Evolutionary conservation across 1,139 yeast species (phyloP).

Genomic region (Kodamaea arcana): DNA sequence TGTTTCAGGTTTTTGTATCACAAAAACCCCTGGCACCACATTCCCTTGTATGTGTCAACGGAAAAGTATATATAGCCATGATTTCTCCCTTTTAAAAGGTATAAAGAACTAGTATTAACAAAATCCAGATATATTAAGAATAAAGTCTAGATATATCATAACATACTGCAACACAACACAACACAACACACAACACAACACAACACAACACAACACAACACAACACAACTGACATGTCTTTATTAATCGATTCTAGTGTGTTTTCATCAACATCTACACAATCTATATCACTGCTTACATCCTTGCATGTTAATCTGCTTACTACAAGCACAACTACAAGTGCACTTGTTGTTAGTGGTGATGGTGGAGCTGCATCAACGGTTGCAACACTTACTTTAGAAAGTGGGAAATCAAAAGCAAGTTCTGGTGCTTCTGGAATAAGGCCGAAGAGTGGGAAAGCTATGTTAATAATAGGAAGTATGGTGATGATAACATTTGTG

Average conservation of each 20-base stretch:
- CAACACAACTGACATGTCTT: constrained; percentile 7
- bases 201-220: background rate
- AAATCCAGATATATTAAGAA: no score
- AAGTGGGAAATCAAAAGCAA: background rate
- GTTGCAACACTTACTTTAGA: constrained; percentile 1
- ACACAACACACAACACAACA: background rate
- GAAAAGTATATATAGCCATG: background rate
- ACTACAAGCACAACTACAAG: constrained; percentile 1
- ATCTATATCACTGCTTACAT: constrained; percentile 10
- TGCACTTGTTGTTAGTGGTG: background rate
- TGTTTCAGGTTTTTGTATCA: background rate
- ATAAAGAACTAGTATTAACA: background rate
- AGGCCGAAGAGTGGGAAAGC: constrained; percentile 3
- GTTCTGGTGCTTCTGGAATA: background rate
- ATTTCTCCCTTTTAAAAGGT: background rate
- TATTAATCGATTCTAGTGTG: constrained; percentile 10
- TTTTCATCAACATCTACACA: constrained; percentile 5
- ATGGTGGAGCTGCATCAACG: background rate
- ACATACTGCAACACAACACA: no score
- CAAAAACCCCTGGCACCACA: background rate
- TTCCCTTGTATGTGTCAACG: background rate
- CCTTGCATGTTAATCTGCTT: constrained; percentile 7
- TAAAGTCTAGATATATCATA: no score
- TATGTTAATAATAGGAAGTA: constrained; percentile 6
- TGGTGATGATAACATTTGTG: constrained; percentile 9